A percentile compares a stretch with the other conserved stretches of the same genome.
These are phyloP conservation scores for Beta macrorhiza DNA, from an alignment of 179 eudicot genomes.

Conservation along the genomic window DNA sequence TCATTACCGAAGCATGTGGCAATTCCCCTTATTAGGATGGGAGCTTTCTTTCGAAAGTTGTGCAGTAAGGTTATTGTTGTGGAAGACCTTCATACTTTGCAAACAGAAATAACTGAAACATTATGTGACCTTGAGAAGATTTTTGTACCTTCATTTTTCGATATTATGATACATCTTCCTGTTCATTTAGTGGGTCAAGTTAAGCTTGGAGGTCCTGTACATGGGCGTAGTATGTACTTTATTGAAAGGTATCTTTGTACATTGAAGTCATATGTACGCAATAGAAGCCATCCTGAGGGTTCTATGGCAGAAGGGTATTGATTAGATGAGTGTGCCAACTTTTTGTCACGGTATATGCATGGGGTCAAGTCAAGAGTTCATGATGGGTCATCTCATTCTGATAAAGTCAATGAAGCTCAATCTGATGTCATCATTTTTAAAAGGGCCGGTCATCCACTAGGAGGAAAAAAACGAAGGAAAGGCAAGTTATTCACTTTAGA, in stretches of 20 bases:
- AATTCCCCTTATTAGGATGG: background rate
- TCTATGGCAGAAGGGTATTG: too few species aligned
- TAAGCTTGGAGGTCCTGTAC: slow-evolving; percentile 8
- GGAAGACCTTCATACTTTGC: background rate
- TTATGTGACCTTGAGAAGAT: slow-evolving; percentile 28
- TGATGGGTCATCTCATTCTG: background rate
- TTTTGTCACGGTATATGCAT: too few species aligned
- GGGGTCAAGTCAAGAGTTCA: background rate
- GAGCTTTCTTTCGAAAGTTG: background rate
- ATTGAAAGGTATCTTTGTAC: slow-evolving; percentile 12
- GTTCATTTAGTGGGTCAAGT: slow-evolving; percentile 26
- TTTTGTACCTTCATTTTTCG: slow-evolving; percentile 27
- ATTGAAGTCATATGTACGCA: too few species aligned
- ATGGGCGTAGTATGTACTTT: slow-evolving; percentile 11
- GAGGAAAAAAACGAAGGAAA: too few species aligned
- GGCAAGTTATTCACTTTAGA: too few species aligned
- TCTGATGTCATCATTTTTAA: too few species aligned
- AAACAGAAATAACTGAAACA: slow-evolving; percentile 3
- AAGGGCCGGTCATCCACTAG: too few species aligned
- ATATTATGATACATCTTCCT: slow-evolving; percentile 27
- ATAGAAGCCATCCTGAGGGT: background rate
- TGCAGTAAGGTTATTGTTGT: background rate
- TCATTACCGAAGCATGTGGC: background rate
- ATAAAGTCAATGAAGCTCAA: background rate
- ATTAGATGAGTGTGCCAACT: too few species aligned